These are phyloP conservation scores for Wolfiporia cocos DNA, from an alignment of 1,284 basidiomycete species.

Conservation along the genomic window DNA sequence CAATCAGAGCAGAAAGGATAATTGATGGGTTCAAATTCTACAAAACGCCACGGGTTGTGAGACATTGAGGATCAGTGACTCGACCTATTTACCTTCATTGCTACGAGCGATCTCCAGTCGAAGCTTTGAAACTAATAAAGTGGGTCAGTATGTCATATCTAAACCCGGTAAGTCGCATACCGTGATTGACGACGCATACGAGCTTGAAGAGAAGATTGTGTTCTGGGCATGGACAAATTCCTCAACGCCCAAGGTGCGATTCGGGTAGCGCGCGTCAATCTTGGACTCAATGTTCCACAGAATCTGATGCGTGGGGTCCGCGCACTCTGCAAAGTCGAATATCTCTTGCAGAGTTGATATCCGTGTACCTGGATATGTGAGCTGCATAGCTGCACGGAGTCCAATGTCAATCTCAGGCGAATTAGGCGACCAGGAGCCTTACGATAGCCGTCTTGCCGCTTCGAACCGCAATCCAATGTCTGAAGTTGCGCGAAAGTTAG, in stretches of 20 bases:
- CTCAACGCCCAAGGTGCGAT: constrained; percentile 51
- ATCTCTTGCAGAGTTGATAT: constrained; percentile 70
- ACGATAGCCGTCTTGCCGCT: constrained; percentile 57
- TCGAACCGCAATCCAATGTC: constrained; percentile 75
- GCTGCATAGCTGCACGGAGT: constrained; percentile 44
- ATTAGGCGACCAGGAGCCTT: constrained; percentile 24
- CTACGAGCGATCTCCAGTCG: constrained; percentile 67
- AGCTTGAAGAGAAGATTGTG: constrained; percentile 46
- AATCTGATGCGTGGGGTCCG: constrained; percentile 52
- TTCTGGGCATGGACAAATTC: constrained; percentile 66
- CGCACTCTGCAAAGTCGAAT: constrained; percentile 71
- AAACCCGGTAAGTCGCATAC: constrained; percentile 29
- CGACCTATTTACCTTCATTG: constrained; percentile 62
- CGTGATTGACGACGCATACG: constrained; percentile 54
- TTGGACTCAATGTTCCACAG: constrained; percentile 81
- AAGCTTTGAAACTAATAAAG: constrained; percentile 62
- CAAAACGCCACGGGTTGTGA: constrained; percentile 2
- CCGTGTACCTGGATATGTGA: constrained; percentile 58
- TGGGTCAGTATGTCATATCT: background rate
- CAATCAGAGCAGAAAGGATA: constrained; percentile 54
- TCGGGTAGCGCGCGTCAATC: constrained; percentile 51
- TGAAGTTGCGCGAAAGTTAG: constrained; percentile 73
- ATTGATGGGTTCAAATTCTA: constrained; percentile 39
- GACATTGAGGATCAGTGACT: background rate
- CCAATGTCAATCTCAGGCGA: background rate